Conservation (phyloP, 1,284 basidiomycete genomes). For the Cutaneotrichosporon mucoides region DNA sequence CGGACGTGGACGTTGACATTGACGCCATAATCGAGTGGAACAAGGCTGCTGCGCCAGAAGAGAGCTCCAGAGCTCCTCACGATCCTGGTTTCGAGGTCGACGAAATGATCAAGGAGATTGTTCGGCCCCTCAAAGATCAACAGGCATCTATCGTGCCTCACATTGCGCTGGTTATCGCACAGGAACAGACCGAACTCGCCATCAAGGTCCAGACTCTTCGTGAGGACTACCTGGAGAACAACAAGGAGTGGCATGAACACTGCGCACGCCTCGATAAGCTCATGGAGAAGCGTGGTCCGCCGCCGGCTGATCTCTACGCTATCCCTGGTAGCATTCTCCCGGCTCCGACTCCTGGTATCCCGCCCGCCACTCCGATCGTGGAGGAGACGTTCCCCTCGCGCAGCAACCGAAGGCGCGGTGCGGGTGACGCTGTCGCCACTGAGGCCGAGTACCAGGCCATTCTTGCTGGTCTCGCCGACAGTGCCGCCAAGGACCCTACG, state of each 20-base stretch:
- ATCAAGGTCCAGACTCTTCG: constrained; percentile 60
- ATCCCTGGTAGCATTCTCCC: constrained; percentile 30
- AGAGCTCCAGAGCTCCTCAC: constrained; percentile 13
- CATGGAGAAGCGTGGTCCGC: constrained; percentile 43
- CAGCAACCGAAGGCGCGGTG: constrained; percentile 31
- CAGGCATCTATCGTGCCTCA: constrained; percentile 4
- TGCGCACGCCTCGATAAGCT: constrained; percentile 61
- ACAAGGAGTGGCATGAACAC: constrained; percentile 67
- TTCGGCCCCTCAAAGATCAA: constrained; percentile 18
- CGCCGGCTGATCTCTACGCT: constrained; percentile 35
- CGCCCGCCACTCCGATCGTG: constrained; percentile 25
- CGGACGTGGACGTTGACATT: constrained; percentile 12
- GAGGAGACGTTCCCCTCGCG: constrained; percentile 33
- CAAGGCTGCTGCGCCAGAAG: constrained; percentile 21
- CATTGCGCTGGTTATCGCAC: constrained; percentile 18
- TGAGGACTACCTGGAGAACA: constrained; percentile 63
- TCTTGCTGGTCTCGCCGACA: constrained; percentile 83
- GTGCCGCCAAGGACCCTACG: constrained; percentile 86
- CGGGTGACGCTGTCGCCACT: constrained; percentile 83
- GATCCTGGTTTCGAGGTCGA: constrained; percentile 10
- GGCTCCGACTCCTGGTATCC: constrained; percentile 28
- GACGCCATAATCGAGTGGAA: constrained; percentile 32
- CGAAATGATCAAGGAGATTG: constrained; percentile 17
- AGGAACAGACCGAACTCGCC: constrained; percentile 52
- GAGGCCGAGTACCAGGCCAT: constrained; percentile 98